Evolutionary conservation across 179 eudicot species (phyloP).

Genomic region (Nepenthes alata): DNA sequence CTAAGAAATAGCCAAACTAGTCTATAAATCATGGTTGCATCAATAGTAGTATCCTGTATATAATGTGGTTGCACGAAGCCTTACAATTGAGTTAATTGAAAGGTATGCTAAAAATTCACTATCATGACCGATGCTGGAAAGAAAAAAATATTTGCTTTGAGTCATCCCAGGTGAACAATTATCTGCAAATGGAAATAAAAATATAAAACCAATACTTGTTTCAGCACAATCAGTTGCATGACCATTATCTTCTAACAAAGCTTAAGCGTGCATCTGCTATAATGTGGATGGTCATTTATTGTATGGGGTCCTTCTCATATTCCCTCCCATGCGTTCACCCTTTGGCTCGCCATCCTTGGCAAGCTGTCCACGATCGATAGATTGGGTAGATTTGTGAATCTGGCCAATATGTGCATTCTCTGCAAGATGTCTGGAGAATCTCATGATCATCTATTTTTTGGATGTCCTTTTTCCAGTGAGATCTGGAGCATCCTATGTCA

Average conservation of each 20-base stretch:
- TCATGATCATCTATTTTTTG: too few relatives aligned
- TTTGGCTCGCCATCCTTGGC: too few relatives aligned
- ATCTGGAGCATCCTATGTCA: too few relatives aligned
- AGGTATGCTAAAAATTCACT: slow-evolving; percentile 63
- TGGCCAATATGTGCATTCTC: too few relatives aligned
- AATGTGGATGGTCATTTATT: too few relatives aligned
- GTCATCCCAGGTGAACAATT: too few relatives aligned
- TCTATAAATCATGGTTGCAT: slow-evolving; percentile 33
- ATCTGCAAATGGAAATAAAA: not conserved
- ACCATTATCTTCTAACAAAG: slow-evolving; percentile 52
- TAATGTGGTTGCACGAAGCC: slow-evolving; percentile 65
- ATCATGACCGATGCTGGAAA: slow-evolving; percentile 60
- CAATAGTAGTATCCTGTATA: slow-evolving; percentile 33
- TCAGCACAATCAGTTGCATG: not conserved
- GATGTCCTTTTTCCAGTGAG: too few relatives aligned
- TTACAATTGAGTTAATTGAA: slow-evolving; percentile 56
- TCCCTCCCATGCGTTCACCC: too few relatives aligned
- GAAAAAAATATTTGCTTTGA: not conserved
- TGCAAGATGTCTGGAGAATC: too few relatives aligned
- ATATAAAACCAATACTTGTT: not conserved
- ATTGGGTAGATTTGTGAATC: too few relatives aligned
- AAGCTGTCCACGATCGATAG: too few relatives aligned
- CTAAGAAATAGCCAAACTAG: slow-evolving; percentile 44
- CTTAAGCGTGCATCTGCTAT: slow-evolving; percentile 59
- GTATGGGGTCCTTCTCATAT: too few relatives aligned